A percentile compares a stretch with the other conserved stretches of the same genome.
These are phyloP conservation scores for Saprolegnia diclina DNA, from an alignment of 352 stramenopile genomes.

Conservation along the genomic window DNA sequence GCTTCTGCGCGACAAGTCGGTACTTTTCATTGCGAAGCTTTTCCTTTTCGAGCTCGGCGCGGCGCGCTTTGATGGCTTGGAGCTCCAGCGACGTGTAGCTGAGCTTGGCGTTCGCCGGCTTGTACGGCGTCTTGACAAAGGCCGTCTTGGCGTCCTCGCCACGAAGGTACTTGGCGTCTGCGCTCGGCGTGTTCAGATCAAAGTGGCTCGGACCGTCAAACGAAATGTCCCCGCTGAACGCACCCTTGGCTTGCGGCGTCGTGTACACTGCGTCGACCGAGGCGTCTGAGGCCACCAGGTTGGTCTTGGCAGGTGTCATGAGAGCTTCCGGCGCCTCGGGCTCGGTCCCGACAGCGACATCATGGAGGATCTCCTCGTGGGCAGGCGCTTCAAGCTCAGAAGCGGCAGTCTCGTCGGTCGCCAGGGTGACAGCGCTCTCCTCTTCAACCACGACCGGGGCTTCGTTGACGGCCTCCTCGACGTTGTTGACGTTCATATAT, in stretches of 20 bases:
- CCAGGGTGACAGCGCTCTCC: background rate
- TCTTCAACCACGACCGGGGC: background rate
- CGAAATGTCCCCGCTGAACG: background rate
- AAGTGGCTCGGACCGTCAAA: background rate
- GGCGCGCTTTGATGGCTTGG: conserved; percentile 9
- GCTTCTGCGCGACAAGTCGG: background rate
- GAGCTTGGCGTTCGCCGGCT: background rate
- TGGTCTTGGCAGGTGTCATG: no score
- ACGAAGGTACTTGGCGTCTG: background rate
- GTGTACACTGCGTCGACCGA: no score
- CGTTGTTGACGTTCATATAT: background rate
- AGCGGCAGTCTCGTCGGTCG: background rate
- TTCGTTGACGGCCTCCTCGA: background rate
- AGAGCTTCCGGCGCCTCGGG: no score
- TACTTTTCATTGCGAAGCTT: background rate
- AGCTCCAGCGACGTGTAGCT: conserved; percentile 5
- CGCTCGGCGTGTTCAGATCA: background rate
- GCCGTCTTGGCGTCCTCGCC: background rate
- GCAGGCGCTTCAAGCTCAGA: background rate
- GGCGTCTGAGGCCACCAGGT: no score
- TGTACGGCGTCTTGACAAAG: conserved; percentile 13
- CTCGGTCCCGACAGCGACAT: no score
- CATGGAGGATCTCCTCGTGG: background rate
- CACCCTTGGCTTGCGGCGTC: no score
- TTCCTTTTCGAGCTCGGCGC: background rate